Evolutionary conservation across 192 early-diverging fungal species (phyloP).

Genomic region (Lobosporangium transversale): DNA sequence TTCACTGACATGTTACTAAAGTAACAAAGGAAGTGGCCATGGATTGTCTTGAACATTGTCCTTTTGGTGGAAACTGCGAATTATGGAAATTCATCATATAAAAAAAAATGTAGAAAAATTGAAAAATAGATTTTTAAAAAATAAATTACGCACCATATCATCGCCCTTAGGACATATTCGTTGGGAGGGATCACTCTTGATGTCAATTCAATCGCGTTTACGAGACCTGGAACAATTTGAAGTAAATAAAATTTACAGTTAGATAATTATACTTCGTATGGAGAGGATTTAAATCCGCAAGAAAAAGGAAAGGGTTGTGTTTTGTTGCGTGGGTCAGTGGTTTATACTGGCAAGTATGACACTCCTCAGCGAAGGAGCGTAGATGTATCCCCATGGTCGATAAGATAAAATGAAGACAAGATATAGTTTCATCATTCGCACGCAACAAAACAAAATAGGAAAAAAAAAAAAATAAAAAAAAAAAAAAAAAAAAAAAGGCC

Average conservation of each 20-base stretch:
- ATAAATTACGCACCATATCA: no score
- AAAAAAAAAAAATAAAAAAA: no score
- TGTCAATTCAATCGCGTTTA: no score
- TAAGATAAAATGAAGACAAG: conserved; percentile 55
- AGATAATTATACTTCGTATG: no score
- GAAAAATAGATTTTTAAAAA: no score
- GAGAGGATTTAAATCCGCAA: no score
- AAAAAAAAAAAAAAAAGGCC: no score
- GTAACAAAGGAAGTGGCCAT: conserved; percentile 26
- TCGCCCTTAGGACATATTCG: no score
- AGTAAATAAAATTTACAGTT: no score
- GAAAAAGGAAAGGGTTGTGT: not conserved
- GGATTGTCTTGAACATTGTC: conserved; percentile 50
- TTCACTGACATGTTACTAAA: conserved; percentile 36
- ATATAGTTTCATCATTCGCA: conserved; percentile 54
- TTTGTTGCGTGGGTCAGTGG: conserved; percentile 44
- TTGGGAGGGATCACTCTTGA: no score
- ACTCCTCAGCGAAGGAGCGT: conserved; percentile 57
- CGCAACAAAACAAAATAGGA: not conserved
- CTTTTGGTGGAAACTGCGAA: conserved; percentile 57
- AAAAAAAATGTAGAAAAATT: no score
- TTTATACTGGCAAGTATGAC: conserved; percentile 58
- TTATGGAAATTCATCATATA: conserved; percentile 49
- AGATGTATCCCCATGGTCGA: conserved; percentile 53
- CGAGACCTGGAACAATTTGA: no score